Base-by-base conservation (phyloP, 2,329 filamentous ascomycete genomes). In the Cryphonectria naterciae region DNA sequence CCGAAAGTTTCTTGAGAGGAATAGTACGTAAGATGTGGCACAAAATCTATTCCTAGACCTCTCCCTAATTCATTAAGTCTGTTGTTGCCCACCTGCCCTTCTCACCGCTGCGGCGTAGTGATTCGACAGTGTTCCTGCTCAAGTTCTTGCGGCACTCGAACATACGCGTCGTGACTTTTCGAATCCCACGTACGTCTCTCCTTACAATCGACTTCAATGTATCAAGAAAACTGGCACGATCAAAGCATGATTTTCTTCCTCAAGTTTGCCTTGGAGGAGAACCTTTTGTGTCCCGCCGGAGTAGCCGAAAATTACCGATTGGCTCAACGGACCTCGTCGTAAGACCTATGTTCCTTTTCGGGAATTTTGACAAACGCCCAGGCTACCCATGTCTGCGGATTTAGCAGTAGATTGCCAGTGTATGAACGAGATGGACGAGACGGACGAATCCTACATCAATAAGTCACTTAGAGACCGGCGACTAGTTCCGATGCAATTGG, bases 251-350 rank as follows among this genome's bases (percentile, higher is more conserved):
- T n/a, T 22, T 15, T 43, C 4, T 43, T 43, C 1, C 43, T 17
- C 17, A 49, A 17, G 6, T 19, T 8, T 8, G 43, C 19, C 6
- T 8, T 8, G 6, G 6, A 49, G 43, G 7, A 49, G 2, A 22
- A 22, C 43, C 2, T n/a, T 17, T 19, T 1, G 46, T 49, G 46
- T 49, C 8, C 17, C 22, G 43, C 17, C 19, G 46, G 46, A 49
- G 46, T n/a, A n/a, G 46, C 46, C 46, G 46, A 49, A 49, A 49
- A 49, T 49, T 49, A 49, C 46, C 46, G 46, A 49, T 49, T 49
- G 46, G 46, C 7, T 49, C 19, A 49, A 49, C 46, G 7, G 22
- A 8, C 46, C 46, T n/a, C 2, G 46, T 49, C 46, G 46, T 49
- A 49, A n/a, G 46, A 49, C n/a, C 6, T 49, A n/a, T 49, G 4